phyloP scores from a whole-genome alignment of 139 green algal genomes.

The Tetraselmis striata region DNA sequence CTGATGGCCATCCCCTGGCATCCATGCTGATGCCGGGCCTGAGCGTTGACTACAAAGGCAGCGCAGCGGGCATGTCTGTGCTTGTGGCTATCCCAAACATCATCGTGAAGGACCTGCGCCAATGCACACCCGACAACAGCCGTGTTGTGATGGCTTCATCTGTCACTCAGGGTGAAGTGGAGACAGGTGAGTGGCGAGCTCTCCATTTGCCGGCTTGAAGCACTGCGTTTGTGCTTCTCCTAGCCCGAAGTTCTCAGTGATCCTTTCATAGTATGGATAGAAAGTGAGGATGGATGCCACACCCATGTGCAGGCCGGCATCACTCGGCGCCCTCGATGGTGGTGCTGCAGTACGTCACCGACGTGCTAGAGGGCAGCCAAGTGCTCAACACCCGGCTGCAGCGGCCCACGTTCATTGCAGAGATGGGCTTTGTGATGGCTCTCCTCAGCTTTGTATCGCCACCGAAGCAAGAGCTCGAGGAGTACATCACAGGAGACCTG shows the following conservation, averaged over 20 bases:
- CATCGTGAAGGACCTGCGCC: neutral
- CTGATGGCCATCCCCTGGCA: neutral
- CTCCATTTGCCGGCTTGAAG: too few relatives aligned
- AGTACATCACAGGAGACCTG: neutral
- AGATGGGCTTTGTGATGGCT: constrained; percentile 78
- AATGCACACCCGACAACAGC: neutral
- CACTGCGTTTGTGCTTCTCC: too few relatives aligned
- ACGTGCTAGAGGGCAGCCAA: neutral
- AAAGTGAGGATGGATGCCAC: too few relatives aligned
- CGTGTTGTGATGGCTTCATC: neutral
- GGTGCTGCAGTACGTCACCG: neutral
- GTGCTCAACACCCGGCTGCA: constrained; percentile 52
- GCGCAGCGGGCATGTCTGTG: neutral
- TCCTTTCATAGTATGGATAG: too few relatives aligned
- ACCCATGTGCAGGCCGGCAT: neutral
- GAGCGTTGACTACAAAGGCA: neutral
- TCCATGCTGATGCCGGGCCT: neutral
- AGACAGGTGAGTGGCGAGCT: neutral
- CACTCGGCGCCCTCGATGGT: neutral
- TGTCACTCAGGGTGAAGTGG: too few relatives aligned
- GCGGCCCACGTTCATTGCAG: constrained; percentile 71
- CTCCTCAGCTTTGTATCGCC: constrained; percentile 68
- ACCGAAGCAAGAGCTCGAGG: neutral
- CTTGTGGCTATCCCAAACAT: neutral
- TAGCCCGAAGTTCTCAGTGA: too few relatives aligned